These are phyloP conservation scores for Eustoma russellianum DNA, from an alignment of 257 asterid species.

Conservation along the genomic window DNA sequence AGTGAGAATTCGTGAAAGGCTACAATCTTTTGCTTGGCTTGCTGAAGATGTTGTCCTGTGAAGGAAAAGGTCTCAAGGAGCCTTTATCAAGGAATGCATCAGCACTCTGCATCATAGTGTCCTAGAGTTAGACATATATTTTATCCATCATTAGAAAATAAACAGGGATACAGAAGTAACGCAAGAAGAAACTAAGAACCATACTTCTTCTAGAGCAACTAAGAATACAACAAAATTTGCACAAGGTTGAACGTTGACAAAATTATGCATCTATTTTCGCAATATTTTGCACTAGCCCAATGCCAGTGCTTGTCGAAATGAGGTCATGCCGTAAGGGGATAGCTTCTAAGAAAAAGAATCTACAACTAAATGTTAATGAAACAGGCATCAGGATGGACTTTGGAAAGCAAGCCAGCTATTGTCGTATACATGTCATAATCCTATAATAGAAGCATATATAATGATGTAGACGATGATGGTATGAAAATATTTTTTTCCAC, in stretches of 20 bases:
- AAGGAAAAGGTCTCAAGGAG: slow-evolving; percentile 27
- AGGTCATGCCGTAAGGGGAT: too few relatives aligned
- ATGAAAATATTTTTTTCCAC: background rate
- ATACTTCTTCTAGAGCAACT: background rate
- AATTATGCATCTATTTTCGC: background rate
- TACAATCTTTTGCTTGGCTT: slow-evolving; percentile 20
- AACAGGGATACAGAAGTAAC: background rate
- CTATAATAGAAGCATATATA: too few relatives aligned
- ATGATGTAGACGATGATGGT: background rate
- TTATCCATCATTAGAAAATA: background rate
- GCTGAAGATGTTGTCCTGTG: slow-evolving; percentile 20
- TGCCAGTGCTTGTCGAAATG: background rate
- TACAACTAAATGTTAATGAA: background rate
- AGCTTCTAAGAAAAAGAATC: too few relatives aligned
- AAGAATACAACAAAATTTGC: background rate
- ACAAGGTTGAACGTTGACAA: background rate
- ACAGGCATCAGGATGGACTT: background rate
- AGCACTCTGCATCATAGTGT: slow-evolving; percentile 32
- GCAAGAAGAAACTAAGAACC: background rate
- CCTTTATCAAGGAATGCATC: slow-evolving; percentile 23
- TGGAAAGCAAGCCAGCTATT: background rate
- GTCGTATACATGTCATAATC: too few relatives aligned
- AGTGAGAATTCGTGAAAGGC: slow-evolving; percentile 24
- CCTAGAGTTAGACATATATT: slow-evolving; percentile 21
- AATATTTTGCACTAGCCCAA: background rate